A percentile compares a stretch with the other conserved stretches of the same genome.
These are phyloP conservation scores for Penicillium bialowiezense DNA, from an alignment of 495 filamentous ascomycete species.

Conservation along the genomic window DNA sequence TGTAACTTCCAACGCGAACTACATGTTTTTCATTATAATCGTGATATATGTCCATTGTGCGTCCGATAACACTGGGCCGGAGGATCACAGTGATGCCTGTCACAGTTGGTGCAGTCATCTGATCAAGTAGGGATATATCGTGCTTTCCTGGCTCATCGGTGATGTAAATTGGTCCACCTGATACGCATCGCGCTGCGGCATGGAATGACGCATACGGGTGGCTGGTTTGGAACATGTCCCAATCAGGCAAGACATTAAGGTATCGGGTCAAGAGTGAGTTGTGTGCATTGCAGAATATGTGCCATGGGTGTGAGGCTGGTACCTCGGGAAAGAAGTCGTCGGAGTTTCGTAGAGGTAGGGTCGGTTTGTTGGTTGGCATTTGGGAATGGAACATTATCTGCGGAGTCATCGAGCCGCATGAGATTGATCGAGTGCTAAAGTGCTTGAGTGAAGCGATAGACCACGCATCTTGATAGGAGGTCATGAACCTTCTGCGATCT, in stretches of 20 bases:
- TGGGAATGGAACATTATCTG: slow-evolving; percentile 82
- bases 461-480: slow-evolving; percentile 85
- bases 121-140: slow-evolving; percentile 64
- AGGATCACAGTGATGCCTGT: slow-evolving; percentile 72
- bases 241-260: slow-evolving; percentile 79
- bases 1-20: slow-evolving; percentile 76
- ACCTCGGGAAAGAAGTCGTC: slow-evolving; percentile 92
- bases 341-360: slow-evolving; percentile 75
- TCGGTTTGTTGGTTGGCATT: slow-evolving; percentile 66
- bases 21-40: slow-evolving; percentile 68
- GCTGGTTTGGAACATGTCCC: slow-evolving; percentile 98
- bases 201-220: slow-evolving; percentile 79
- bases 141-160: slow-evolving; percentile 86
- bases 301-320: slow-evolving; percentile 80
- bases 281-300: slow-evolving; percentile 90
- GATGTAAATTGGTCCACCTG: slow-evolving; percentile 89
- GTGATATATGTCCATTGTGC: slow-evolving; percentile 67
- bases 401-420: slow-evolving; percentile 88
- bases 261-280: slow-evolving; percentile 78
- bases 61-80: slow-evolving; percentile 67
- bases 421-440: slow-evolving; percentile 75
- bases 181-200: slow-evolving; percentile 83
- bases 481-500: slow-evolving; percentile 64
- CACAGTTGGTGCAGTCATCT: slow-evolving; percentile 71
- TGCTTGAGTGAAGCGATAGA: slow-evolving; percentile 68